Base-by-base conservation (phyloP, 176 grass and related monocot species). In the Hsuehochloa calcarea region DNA sequence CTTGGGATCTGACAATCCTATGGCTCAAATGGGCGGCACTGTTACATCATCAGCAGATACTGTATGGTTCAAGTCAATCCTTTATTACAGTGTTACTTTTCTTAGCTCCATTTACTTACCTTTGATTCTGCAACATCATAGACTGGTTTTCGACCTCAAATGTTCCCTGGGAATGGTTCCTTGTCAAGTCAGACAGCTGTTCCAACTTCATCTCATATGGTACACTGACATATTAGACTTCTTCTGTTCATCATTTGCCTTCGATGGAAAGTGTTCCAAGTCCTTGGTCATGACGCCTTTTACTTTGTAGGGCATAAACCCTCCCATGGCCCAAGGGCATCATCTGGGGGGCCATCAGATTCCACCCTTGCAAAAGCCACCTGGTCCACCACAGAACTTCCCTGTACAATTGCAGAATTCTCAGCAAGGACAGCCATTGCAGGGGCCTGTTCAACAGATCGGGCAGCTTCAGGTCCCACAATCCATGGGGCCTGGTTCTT, bases 151-250 rank as follows among this genome's bases (percentile, higher is more conserved):
- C 84, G 69, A 35, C 81, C 85, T 43, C 54, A 84, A 29, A 78
- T 89, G 68, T 91, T 79, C 76, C 65, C 84, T 49, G 83, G 72
- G 80, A 92, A 93, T 72, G 93, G 86, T 65, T 81, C 92, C 43
- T 62, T 93, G 61, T 70, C 87, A 79, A 97, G 29, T 79, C 91
- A 92, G 43, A 79, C 88, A 65, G 56, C 71, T 88, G 66, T 67
- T 65, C 88, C 81, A 82, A 77, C 88, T 65, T 93, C 92, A 31
- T 87, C 93, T 45, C 89, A 98, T 83, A 67, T 86, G 92, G 93
- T 98, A 95, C 47, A 41, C 43, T 25, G 52, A 4, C 27, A 71
- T 90, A 74, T 86, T 80, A 58, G 27, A 35, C n/a, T n/a, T n/a
- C 17, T 67, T 15, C 74, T 23, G 25, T 79, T 66, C 5, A 75